Evolutionary conservation across 2,329 filamentous ascomycete genomes (phyloP).

Genomic region (Dichotomopilus funicola): DNA sequence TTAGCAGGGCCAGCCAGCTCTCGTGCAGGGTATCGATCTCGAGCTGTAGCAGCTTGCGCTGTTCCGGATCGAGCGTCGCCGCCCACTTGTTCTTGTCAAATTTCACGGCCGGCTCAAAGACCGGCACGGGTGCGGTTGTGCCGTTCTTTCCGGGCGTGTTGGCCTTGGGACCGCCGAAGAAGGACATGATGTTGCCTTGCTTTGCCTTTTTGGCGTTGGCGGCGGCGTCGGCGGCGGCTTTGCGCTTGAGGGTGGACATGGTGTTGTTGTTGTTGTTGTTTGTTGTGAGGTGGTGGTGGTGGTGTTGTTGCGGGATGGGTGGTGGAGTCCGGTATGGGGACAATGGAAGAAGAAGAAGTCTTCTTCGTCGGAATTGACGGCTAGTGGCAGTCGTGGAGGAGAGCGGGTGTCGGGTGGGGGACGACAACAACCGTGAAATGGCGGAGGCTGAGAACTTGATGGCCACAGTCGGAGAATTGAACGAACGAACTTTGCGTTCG

Average conservation of each 20-base stretch:
- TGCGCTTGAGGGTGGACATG: slow-evolving; percentile 59
- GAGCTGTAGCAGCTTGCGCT: slow-evolving; percentile 72
- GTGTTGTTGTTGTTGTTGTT: no score
- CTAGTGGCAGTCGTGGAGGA: not conserved
- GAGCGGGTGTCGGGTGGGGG: no score
- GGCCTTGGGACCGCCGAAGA: slow-evolving; percentile 68
- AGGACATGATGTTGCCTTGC: slow-evolving; percentile 73
- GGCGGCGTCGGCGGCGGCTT: slow-evolving; percentile 44
- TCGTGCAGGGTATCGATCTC: slow-evolving; percentile 91
- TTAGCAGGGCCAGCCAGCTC: slow-evolving; percentile 83
- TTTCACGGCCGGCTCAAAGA: slow-evolving; percentile 34
- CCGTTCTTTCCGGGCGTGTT: slow-evolving; percentile 21
- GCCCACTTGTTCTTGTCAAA: slow-evolving; percentile 93
- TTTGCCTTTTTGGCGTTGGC: slow-evolving; percentile 63
- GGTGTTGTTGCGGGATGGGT: not conserved
- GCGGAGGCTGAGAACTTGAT: not conserved
- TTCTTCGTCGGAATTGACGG: not conserved
- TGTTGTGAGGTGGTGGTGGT: slow-evolving; percentile 24
- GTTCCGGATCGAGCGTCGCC: slow-evolving; percentile 69
- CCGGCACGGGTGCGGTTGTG: slow-evolving; percentile 22
- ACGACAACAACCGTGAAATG: not conserved
- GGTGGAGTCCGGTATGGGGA: slow-evolving; percentile 5
- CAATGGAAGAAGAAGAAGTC: slow-evolving; percentile 1
- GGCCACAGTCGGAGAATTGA: not conserved
- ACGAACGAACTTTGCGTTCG: no score